phyloP scores from a whole-genome alignment of 495 filamentous ascomycete genomes.

The Durotheca rogersii region DNA sequence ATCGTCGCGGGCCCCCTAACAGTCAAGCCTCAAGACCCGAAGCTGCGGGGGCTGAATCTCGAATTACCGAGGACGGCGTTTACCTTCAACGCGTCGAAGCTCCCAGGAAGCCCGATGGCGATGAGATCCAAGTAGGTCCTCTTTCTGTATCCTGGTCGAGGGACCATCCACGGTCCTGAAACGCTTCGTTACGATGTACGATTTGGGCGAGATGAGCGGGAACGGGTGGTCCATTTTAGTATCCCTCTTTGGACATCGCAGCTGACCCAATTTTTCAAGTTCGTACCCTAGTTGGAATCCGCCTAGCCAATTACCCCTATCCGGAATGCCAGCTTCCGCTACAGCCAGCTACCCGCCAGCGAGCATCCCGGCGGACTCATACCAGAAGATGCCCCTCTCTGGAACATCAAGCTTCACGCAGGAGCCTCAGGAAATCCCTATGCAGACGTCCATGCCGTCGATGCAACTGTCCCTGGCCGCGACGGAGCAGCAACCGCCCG shows the following conservation, averaged over 20 bases:
- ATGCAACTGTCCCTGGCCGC: conserved; percentile 49
- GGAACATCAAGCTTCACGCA: conserved; percentile 45
- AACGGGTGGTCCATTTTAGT: not conserved
- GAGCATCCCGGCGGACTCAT: conserved; percentile 46
- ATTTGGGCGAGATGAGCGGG: not conserved
- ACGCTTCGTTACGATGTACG: not conserved
- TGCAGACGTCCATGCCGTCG: conserved; percentile 52
- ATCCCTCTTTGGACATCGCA: conserved; percentile 6
- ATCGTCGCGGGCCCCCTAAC: conserved; percentile 50
- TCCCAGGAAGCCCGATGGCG: conserved; percentile 53
- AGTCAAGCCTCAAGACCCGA: conserved; percentile 53
- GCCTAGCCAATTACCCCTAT: conserved; percentile 39
- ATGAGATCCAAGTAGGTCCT: conserved; percentile 54
- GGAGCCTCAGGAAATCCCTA: conserved; percentile 51
- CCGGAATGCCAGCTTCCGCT: conserved; percentile 43
- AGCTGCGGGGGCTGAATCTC: conserved; percentile 46
- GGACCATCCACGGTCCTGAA: not conserved
- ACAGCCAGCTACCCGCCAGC: conserved; percentile 44
- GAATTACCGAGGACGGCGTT: conserved; percentile 54
- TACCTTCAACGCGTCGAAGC: conserved; percentile 55
- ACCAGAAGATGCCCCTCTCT: conserved; percentile 49
- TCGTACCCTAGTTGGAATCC: conserved; percentile 47
- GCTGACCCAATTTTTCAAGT: conserved; percentile 27
- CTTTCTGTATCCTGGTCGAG: conserved; percentile 2
- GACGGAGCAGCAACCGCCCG: conserved; percentile 41